A percentile compares a stretch with the other conserved stretches of the same genome.
Evolutionary conservation across 306 rosid genomes (phyloP).

Genomic region (Sicyos baderoa): DNA sequence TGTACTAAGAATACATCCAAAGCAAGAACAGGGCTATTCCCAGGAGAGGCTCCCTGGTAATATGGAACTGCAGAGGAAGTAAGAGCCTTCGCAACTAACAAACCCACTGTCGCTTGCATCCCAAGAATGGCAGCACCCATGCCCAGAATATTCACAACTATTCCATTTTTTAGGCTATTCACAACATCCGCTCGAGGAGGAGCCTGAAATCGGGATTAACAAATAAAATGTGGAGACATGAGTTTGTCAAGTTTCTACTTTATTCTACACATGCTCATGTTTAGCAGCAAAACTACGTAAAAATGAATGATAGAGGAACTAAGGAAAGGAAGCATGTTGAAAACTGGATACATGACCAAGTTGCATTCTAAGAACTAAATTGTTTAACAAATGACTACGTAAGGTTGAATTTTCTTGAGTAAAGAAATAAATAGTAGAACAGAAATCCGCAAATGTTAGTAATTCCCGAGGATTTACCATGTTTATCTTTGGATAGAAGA

Average conservation of each 20-base stretch:
- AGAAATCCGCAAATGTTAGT: background rate
- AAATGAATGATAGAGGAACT: background rate
- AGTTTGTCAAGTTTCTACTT: background rate
- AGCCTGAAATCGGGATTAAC: slow-evolving; percentile 45
- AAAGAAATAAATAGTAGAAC: background rate
- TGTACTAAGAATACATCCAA: slow-evolving; percentile 94
- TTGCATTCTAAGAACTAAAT: background rate
- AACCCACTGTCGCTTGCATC: slow-evolving; percentile 91
- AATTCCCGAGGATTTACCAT: background rate
- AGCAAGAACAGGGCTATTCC: slow-evolving; percentile 84
- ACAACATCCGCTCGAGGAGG: slow-evolving; percentile 98
- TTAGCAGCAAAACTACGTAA: background rate
- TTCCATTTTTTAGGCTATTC: slow-evolving; percentile 73
- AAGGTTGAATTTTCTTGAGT: background rate
- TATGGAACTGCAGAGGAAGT: slow-evolving; percentile 81
- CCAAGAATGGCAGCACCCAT: slow-evolving; percentile 97
- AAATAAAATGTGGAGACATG: background rate
- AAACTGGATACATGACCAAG: background rate
- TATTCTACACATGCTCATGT: background rate
- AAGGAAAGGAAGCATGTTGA: background rate
- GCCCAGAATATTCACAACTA: slow-evolving; percentile 67
- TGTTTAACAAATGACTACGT: background rate
- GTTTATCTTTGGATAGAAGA: no score
- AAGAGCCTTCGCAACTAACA: slow-evolving; percentile 92
- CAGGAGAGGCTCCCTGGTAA: slow-evolving; percentile 77